Percentiles rank a stretch among this genome's conserved stretches.
Conservation (phyloP, 73 alveolate genomes). For the Paraurostyla sp. region DNA sequence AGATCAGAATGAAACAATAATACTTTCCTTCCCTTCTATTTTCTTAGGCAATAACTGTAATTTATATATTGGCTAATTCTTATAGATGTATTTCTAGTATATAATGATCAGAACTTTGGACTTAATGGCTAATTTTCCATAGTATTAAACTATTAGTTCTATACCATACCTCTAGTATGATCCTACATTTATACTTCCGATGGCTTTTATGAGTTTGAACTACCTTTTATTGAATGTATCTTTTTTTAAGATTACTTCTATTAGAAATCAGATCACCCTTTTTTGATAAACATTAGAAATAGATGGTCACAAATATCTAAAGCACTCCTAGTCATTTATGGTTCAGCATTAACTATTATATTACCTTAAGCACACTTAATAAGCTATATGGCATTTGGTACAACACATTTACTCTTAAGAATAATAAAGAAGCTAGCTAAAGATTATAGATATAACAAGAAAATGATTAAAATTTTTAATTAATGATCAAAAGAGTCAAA, state of each 20-base stretch:
- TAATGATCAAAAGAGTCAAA: neutral
- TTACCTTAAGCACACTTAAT: conserved; percentile 27
- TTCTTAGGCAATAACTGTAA: conserved; percentile 19
- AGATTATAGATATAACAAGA: neutral
- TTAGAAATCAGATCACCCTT: conserved; percentile 45
- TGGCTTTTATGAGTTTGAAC: conserved; percentile 22
- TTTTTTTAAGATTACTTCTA: neutral
- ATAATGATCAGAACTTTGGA: neutral
- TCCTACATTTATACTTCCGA: conserved; percentile 33
- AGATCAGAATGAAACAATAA: conserved; percentile 10
- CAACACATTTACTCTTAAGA: conserved; percentile 17
- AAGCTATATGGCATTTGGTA: conserved; percentile 38
- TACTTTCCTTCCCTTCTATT: neutral
- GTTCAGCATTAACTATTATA: conserved; percentile 2
- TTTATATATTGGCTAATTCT: neutral
- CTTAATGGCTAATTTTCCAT: conserved; percentile 29
- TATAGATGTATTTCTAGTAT: conserved; percentile 15
- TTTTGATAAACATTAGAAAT: conserved; percentile 24
- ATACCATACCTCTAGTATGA: neutral
- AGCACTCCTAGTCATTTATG: neutral
- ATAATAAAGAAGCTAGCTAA: neutral
- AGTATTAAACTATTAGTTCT: neutral
- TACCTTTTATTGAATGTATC: neutral
- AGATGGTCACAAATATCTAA: conserved; percentile 17
- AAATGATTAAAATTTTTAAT: conserved; percentile 1